Conservation (phyloP, 495 filamentous ascomycete genomes). For the Echria macrotheca region DNA sequence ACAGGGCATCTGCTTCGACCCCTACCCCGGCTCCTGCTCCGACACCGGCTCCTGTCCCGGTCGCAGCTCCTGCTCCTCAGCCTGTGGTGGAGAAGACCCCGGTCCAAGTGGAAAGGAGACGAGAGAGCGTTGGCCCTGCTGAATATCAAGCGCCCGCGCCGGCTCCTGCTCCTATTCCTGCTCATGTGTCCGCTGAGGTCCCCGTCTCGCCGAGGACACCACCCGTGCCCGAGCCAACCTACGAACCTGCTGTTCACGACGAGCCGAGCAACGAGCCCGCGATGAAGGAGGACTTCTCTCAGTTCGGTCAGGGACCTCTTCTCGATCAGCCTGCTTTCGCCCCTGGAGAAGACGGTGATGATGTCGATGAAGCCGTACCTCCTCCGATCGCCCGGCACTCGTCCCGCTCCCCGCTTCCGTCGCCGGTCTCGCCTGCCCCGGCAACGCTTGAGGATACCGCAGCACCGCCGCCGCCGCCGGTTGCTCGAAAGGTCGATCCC, state of each 20-base stretch:
- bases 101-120: not conserved
- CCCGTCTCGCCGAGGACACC: slow-evolving; percentile 19
- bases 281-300: slow-evolving; percentile 67
- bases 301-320: slow-evolving; percentile 88
- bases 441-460: slow-evolving; percentile 10
- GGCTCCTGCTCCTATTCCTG: slow-evolving; percentile 4
- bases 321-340: slow-evolving; percentile 80
- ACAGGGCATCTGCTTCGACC: slow-evolving; percentile 18
- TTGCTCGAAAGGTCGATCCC: slow-evolving; percentile 16
- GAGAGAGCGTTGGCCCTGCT: not conserved
- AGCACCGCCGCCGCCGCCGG: slow-evolving; percentile 23
- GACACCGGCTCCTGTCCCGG: not conserved
- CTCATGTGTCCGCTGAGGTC: not conserved
- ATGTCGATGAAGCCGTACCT: slow-evolving; percentile 40
- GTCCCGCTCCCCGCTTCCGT: slow-evolving; percentile 21
- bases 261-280: slow-evolving; percentile 53
- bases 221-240: slow-evolving; percentile 30
- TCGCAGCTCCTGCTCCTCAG: slow-evolving; percentile 11
- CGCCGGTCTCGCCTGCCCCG: slow-evolving; percentile 2
- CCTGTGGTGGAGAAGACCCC: not conserved
- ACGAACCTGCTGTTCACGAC: slow-evolving; percentile 29
- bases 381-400: slow-evolving; percentile 36
- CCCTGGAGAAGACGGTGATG: slow-evolving; percentile 53
- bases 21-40: slow-evolving; percentile 19
- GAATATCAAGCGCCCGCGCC: slow-evolving; percentile 4